Evolutionary conservation across 306 rosid genomes (phyloP).

Genomic region (Prosopis cineraria): DNA sequence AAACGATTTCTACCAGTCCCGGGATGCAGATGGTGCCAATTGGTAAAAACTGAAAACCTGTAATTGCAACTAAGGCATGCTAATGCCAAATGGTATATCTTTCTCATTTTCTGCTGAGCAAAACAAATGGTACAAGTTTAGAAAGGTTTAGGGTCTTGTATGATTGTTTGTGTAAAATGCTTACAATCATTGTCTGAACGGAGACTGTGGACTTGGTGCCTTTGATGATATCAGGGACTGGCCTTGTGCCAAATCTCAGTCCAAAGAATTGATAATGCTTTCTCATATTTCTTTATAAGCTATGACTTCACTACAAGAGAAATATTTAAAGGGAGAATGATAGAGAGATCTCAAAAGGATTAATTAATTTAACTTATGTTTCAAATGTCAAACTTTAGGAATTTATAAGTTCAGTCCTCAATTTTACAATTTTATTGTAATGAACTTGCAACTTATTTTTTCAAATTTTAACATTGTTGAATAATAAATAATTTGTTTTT

Average conservation of each 20-base stretch:
- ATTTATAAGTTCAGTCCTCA: no score
- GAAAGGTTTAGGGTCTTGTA: slow-evolving; percentile 17
- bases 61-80: slow-evolving; percentile 14
- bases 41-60: slow-evolving; percentile 68
- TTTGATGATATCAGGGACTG: neutral
- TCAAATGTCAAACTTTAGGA: no score
- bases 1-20: slow-evolving; percentile 66
- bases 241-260: neutral
- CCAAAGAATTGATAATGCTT: no score
- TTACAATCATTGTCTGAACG: neutral
- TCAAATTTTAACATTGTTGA: no score
- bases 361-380: no score
- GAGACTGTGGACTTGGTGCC: neutral
- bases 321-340: no score
- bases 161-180: slow-evolving; percentile 26
- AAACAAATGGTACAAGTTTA: no score
- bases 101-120: slow-evolving; percentile 7
- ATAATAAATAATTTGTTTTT: no score
- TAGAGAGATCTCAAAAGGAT: no score
- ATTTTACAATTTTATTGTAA: no score
- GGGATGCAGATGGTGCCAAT: slow-evolving; percentile 68
- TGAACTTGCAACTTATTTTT: no score
- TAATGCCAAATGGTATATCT: slow-evolving; percentile 30
- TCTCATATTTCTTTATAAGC: neutral
- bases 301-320: neutral